Evolutionary conservation across 2,329 filamentous ascomycete genomes (phyloP).

Genomic region (Alternaria metachromatica): DNA sequence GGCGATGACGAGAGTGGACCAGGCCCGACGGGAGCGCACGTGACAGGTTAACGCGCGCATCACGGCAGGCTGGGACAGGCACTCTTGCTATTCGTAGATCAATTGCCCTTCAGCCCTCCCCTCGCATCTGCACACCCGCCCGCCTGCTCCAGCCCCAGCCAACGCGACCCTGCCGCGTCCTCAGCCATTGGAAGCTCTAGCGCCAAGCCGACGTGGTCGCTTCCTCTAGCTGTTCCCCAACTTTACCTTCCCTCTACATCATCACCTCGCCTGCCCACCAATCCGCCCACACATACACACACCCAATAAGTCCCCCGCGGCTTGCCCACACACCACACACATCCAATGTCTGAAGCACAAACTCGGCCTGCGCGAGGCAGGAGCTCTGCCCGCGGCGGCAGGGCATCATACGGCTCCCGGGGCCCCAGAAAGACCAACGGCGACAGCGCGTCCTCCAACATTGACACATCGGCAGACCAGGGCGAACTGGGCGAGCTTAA

Average conservation of each 20-base stretch:
- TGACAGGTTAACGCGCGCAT: constrained; percentile 17
- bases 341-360: constrained; percentile 91
- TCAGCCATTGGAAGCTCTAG: constrained; percentile 24
- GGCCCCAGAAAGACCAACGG: constrained; percentile 68
- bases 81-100: constrained; percentile 9
- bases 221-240: constrained; percentile 40
- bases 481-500: constrained; percentile 91
- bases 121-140: constrained; percentile 15
- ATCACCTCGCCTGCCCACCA: constrained; percentile 36
- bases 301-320: constrained; percentile 24
- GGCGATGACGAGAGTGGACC: constrained; percentile 17
- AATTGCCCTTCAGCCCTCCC: constrained; percentile 16
- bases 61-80: constrained; percentile 13
- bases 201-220: constrained; percentile 38
- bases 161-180: constrained; percentile 30
- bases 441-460: constrained; percentile 67
- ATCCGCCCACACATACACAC: constrained; percentile 30
- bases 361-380: constrained; percentile 87
- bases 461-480: constrained; percentile 75
- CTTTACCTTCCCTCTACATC: constrained; percentile 43
- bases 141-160: constrained; percentile 17
- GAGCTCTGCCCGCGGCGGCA: constrained; percentile 86
- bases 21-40: constrained; percentile 12
- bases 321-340: constrained; percentile 50
- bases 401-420: constrained; percentile 69